A percentile compares a stretch with the other conserved stretches of the same genome.
Evolutionary conservation across 441 rosid genomes (phyloP).

Genomic region (Cnidoscolus chayamansa): DNA sequence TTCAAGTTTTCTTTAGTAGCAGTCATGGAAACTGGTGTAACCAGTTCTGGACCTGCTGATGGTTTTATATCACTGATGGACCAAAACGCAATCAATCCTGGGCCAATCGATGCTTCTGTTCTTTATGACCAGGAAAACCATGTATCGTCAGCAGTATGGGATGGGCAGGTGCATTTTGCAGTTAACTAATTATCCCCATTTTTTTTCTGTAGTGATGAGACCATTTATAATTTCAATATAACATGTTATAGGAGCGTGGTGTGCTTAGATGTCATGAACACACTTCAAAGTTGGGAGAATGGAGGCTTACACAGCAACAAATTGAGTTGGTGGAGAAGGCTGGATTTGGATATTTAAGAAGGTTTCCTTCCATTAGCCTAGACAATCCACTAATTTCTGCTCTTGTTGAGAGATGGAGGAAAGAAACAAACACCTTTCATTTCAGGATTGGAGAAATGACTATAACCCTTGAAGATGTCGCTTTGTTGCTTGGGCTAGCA

Average conservation of each 20-base stretch:
- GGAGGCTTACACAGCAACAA: constrained; percentile 62
- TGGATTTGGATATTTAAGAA: constrained; percentile 63
- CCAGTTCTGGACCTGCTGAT: constrained; percentile 19
- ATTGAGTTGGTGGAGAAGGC: constrained; percentile 58
- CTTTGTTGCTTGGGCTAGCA: constrained; percentile 52
- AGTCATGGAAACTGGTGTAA: constrained; percentile 20
- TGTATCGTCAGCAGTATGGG: constrained; percentile 53
- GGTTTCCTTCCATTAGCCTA: constrained; percentile 58
- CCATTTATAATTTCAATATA: neutral
- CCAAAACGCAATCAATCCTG: constrained; percentile 20
- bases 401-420: constrained; percentile 66
- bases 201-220: neutral
- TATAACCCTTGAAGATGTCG: constrained; percentile 61
- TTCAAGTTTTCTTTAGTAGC: constrained; percentile 2
- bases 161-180: constrained; percentile 34
- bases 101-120: constrained; percentile 35
- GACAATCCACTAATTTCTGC: constrained; percentile 74
- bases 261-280: constrained; percentile 76
- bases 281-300: constrained; percentile 68
- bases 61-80: constrained; percentile 21
- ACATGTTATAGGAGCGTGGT: constrained; percentile 54
- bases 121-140: constrained; percentile 59
- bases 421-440: constrained; percentile 56
- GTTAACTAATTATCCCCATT: neutral
- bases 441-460: constrained; percentile 76